Conservation (phyloP, 805 yeast species). For the Saccharomycopsis fermentans region DNA sequence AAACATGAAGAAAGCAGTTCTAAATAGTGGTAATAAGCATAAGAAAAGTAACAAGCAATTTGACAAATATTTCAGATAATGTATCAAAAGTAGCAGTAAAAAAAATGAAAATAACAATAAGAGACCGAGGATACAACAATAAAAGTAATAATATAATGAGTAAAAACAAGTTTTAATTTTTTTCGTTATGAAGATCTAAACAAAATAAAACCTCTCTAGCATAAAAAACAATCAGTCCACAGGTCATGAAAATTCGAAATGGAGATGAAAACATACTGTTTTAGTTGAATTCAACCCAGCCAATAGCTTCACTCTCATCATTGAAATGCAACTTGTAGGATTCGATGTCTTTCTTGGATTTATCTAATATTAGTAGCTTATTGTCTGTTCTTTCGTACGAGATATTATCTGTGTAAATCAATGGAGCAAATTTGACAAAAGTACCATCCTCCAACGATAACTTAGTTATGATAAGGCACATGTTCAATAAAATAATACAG, state of each 20-base stretch:
- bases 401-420: conserved; percentile 9
- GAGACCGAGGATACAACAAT: not conserved
- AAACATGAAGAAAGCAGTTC: not conserved
- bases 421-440: conserved; percentile 16
- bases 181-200: not conserved
- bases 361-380: conserved; percentile 9
- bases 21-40: not conserved
- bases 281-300: conserved; percentile 9
- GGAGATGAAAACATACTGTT: not conserved
- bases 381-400: conserved; percentile 10
- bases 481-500: conserved; percentile 13
- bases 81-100: not conserved
- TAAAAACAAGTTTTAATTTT: not conserved
- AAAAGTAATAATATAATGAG: not conserved
- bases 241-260: too few species aligned
- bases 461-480: conserved; percentile 15
- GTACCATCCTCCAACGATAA: not conserved
- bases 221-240: too few species aligned
- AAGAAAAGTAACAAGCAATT: not conserved
- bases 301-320: conserved; percentile 10
- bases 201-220: too few species aligned
- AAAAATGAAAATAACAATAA: too few species aligned
- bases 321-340: conserved; percentile 12
- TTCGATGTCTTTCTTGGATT: conserved; percentile 11
- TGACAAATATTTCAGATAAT: too few species aligned